Conservation (phyloP, 1,139 yeast genomes). For the Lipomyces yarrowii region DNA sequence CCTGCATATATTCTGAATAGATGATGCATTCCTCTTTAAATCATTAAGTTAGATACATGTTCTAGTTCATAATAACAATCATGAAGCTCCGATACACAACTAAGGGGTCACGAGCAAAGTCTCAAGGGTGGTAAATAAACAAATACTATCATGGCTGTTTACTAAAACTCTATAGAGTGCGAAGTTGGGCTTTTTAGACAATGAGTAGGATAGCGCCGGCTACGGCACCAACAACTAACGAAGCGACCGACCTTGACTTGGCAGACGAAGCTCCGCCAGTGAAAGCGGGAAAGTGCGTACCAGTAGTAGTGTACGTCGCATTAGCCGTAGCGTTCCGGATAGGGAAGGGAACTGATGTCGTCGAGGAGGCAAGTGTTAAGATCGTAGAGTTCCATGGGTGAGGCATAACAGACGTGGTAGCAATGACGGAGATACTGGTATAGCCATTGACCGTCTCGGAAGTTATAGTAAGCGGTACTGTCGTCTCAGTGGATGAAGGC, state of each 20-base stretch:
- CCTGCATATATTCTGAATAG: neutral
- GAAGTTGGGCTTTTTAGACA: neutral
- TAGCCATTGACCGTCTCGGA: neutral
- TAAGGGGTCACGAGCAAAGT: neutral
- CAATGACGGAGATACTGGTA: neutral
- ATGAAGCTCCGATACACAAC: neutral
- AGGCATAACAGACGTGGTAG: neutral
- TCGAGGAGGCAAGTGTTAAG: neutral
- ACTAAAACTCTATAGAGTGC: neutral
- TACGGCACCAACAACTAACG: constrained; percentile 1
- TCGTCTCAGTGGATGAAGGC: neutral
- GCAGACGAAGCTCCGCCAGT: constrained; percentile 14
- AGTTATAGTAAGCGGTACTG: neutral
- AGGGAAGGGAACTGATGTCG: neutral
- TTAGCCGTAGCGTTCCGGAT: neutral
- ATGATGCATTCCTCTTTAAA: neutral
- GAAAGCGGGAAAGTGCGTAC: constrained; percentile 9
- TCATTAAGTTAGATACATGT: neutral
- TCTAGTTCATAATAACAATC: neutral
- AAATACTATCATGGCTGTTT: neutral
- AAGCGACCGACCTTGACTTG: neutral
- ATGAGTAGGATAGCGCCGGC: constrained; percentile 5
- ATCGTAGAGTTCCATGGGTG: neutral
- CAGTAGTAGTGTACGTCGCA: neutral
- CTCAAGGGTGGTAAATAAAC: neutral